Conservation (phyloP, 1,284 basidiomycete genomes). For the Irpex sp. region DNA sequence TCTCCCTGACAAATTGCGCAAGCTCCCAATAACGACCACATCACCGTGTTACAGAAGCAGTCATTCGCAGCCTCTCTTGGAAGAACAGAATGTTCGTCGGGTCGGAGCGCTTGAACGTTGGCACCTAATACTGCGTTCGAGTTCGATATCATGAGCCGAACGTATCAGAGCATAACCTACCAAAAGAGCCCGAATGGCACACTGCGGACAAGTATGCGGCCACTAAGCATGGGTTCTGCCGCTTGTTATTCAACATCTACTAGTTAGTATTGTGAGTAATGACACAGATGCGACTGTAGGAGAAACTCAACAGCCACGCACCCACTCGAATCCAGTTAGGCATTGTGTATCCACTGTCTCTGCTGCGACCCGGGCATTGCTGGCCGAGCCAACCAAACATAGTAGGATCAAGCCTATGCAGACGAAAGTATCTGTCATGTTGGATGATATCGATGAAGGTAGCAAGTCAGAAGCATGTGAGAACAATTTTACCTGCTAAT, state of each 20-base stretch:
- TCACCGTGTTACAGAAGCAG: background rate
- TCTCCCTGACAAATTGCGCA: background rate
- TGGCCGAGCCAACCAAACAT: background rate
- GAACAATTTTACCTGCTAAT: too few relatives aligned
- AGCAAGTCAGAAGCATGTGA: too few relatives aligned
- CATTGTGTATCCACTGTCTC: background rate
- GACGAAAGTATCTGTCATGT: background rate
- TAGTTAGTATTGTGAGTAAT: background rate
- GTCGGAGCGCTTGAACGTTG: background rate
- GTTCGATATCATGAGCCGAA: too few relatives aligned
- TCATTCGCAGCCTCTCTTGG: background rate
- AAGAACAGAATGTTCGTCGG: background rate
- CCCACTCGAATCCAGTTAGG: background rate
- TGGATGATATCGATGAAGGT: background rate
- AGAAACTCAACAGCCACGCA: background rate
- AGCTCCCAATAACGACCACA: background rate
- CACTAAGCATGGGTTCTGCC: background rate
- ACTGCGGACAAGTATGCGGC: background rate
- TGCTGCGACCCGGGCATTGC: background rate
- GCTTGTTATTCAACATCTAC: background rate
- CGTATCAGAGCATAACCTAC: background rate
- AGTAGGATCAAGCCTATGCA: background rate
- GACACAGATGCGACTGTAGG: background rate
- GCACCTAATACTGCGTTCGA: background rate
- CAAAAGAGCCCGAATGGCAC: background rate